Conservation (phyloP, 2,329 filamentous ascomycete species). For the Ceratocystis papillata region DNA sequence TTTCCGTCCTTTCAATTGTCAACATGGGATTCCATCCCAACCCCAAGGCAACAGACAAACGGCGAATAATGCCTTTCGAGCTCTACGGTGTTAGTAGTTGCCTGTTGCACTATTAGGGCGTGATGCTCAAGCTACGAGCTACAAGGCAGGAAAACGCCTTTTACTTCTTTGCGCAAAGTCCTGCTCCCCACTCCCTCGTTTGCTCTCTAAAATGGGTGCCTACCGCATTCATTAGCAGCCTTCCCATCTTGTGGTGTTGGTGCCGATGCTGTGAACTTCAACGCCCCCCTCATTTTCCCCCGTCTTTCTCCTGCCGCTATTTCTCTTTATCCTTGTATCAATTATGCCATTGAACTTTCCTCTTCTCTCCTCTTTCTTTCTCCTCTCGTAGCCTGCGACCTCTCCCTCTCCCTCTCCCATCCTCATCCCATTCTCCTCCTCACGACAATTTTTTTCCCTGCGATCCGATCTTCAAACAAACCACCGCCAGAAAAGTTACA, state of each 20-base stretch:
- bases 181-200: not conserved
- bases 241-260: not conserved
- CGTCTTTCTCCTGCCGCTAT: not conserved
- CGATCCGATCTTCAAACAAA: not conserved
- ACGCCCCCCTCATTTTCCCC: not conserved
- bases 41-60: not conserved
- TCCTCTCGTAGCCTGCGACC: not conserved
- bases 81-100: not conserved
- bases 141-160: not conserved
- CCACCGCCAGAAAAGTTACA: not conserved
- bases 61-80: too few species aligned
- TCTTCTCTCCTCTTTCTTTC: not conserved
- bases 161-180: not conserved
- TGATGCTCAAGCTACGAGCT: not conserved
- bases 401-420: not conserved
- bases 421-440: too few species aligned
- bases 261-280: not conserved
- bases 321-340: not conserved
- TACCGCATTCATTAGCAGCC: not conserved
- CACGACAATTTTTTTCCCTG: too few species aligned
- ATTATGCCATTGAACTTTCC: not conserved
- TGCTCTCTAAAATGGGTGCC: not conserved
- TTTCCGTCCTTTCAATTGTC: constrained; percentile 2
- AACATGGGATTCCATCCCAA: not conserved
- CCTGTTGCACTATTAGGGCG: not conserved